Evolutionary conservation across 192 early-diverging fungal species (phyloP).

Genomic region (Podila minutissima): DNA sequence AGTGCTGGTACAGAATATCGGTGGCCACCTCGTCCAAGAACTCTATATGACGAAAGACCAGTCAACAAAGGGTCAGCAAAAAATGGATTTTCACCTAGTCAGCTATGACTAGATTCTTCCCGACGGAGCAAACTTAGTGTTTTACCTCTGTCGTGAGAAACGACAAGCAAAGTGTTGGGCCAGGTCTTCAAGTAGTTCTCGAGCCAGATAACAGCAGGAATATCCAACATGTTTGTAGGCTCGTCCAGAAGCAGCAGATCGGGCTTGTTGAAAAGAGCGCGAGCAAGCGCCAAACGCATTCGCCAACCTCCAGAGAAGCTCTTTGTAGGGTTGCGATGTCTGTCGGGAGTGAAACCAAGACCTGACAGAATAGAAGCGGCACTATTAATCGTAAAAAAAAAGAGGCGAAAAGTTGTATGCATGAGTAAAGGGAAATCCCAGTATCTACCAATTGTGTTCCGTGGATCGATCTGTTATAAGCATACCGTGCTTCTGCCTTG

Average conservation of each 20-base stretch:
- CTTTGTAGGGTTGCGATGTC: conserved; percentile 87
- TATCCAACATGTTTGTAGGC: conserved; percentile 92
- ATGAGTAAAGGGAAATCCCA: not conserved
- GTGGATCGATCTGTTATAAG: not conserved
- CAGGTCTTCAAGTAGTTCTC: conserved; percentile 94
- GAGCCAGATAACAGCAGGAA: conserved; percentile 98
- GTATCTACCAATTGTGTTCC: not conserved
- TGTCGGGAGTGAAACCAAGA: conserved; percentile 88
- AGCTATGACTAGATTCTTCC: not conserved
- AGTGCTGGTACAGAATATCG: conserved; percentile 96
- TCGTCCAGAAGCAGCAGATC: conserved; percentile 92
- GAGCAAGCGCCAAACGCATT: conserved; percentile 97
- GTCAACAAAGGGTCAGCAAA: not conserved
- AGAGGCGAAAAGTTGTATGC: not conserved
- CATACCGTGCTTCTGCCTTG: conserved; percentile 89
- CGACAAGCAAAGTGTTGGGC: conserved; percentile 92
- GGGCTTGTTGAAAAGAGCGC: conserved; percentile 97
- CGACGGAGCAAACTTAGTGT: not conserved
- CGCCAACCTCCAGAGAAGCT: conserved; percentile 99
- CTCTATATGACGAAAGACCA: conserved; percentile 51
- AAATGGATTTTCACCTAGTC: not conserved
- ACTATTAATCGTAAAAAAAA: conserved; percentile 46
- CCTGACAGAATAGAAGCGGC: conserved; percentile 96
- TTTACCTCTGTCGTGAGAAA: conserved; percentile 94
- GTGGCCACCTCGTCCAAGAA: conserved; percentile 98